Percentiles rank a stretch among this genome's conserved stretches.
Evolutionary conservation across 805 yeast genomes (phyloP).

Genomic region (Wickerhamiella kazuoi): DNA sequence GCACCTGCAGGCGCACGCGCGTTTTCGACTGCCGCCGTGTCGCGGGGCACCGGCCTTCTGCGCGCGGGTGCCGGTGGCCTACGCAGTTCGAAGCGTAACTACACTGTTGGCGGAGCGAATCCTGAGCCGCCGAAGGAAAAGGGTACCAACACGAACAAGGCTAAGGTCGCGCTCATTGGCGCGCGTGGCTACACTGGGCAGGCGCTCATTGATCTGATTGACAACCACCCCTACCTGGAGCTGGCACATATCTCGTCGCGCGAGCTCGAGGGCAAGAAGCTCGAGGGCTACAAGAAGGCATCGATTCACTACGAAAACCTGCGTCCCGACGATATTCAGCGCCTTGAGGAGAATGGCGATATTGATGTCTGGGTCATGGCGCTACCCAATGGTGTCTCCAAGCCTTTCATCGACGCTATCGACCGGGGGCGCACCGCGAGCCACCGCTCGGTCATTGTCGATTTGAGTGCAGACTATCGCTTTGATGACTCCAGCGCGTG

Average conservation of each 20-base stretch:
- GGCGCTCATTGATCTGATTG: constrained; percentile 71
- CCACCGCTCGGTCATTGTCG: constrained; percentile 65
- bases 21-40: constrained; percentile 12
- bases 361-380: constrained; percentile 99
- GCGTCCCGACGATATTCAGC: constrained; percentile 68
- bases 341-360: constrained; percentile 53
- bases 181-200: constrained; percentile 98
- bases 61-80: not conserved
- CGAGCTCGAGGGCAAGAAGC: constrained; percentile 72
- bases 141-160: constrained; percentile 41
- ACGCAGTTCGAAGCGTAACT: constrained; percentile 7
- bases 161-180: constrained; percentile 85
- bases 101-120: constrained; percentile 23
- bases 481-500: constrained; percentile 79
- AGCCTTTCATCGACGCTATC: constrained; percentile 30
- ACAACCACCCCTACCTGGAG: constrained; percentile 75
- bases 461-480: constrained; percentile 89
- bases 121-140: constrained; percentile 57
- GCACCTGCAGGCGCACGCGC: constrained; percentile 12
- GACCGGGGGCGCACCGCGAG: constrained; percentile 26
- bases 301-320: constrained; percentile 70
- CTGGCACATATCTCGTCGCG: constrained; percentile 89
- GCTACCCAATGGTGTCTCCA: constrained; percentile 89
- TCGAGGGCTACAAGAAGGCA: constrained; percentile 72
- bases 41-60: constrained; percentile 1